phyloP scores from a whole-genome alignment of 192 early-diverging fungal genomes.

The Linnemannia exigua region DNA sequence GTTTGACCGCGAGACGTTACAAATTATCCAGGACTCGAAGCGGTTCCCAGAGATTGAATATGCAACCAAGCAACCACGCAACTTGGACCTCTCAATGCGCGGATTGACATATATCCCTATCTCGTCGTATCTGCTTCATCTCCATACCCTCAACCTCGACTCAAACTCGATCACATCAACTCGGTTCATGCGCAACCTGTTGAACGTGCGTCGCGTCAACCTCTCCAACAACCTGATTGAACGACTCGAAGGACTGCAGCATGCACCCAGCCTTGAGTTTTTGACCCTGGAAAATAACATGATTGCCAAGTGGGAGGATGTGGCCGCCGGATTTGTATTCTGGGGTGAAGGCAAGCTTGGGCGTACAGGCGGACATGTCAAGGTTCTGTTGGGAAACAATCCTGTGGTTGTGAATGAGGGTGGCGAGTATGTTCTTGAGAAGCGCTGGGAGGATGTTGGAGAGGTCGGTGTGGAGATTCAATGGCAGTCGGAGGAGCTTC shows the following conservation, averaged over 20 bases:
- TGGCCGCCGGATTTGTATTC: constrained; percentile 51
- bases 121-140: constrained; percentile 44
- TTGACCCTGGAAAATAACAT: constrained; percentile 39
- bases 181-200: constrained; percentile 42
- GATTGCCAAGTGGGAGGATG: constrained; percentile 56
- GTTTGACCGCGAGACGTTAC: constrained; percentile 51
- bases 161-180: constrained; percentile 51
- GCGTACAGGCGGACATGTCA: constrained; percentile 34
- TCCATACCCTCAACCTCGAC: constrained; percentile 45
- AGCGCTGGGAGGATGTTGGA: constrained; percentile 54
- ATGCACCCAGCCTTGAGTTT: constrained; percentile 43
- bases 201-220: constrained; percentile 38
- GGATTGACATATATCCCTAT: constrained; percentile 53
- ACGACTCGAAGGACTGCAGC: constrained; percentile 48
- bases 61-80: constrained; percentile 7
- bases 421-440: constrained; percentile 50
- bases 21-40: constrained; percentile 39
- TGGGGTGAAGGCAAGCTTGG: constrained; percentile 51
- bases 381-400: constrained; percentile 37
- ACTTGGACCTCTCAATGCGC: constrained; percentile 47
- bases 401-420: constrained; percentile 52
- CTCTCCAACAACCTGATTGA: constrained; percentile 53
- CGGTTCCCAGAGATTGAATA: constrained; percentile 42
- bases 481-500: constrained; percentile 36
- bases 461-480: constrained; percentile 45